These are phyloP conservation scores for Xylaria digitata DNA, from an alignment of 2,329 filamentous ascomycete genomes.

Conservation along the genomic window DNA sequence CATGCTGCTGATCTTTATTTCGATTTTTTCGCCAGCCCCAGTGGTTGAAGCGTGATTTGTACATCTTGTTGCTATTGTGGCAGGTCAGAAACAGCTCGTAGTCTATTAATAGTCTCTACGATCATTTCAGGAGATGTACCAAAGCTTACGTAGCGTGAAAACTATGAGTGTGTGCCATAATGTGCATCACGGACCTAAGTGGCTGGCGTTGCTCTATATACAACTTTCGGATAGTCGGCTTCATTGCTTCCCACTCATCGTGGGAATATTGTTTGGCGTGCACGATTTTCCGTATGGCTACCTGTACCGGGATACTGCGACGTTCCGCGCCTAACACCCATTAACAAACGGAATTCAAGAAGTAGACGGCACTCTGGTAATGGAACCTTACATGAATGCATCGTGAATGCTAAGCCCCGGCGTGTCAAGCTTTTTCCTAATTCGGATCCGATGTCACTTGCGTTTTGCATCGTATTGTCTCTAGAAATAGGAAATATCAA, in stretches of 20 bases:
- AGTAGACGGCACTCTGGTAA: no score
- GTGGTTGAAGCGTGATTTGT: constrained; percentile 23
- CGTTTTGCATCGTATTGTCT: no score
- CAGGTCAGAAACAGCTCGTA: background rate
- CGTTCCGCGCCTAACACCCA: background rate
- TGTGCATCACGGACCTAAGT: constrained; percentile 15
- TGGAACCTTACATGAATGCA: no score
- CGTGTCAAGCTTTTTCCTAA: no score
- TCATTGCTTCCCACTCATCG: constrained; percentile 23
- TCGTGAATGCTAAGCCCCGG: no score
- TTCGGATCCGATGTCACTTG: no score
- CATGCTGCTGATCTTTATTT: background rate
- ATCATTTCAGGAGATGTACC: background rate
- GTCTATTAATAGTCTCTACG: background rate
- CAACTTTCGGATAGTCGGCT: constrained; percentile 14
- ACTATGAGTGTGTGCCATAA: constrained; percentile 11
- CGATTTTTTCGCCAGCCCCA: constrained; percentile 33
- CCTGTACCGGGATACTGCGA: background rate
- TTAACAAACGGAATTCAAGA: no score
- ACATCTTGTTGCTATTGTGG: constrained; percentile 22
- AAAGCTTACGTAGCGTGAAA: constrained; percentile 24
- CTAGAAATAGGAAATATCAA: no score
- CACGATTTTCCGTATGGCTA: background rate
- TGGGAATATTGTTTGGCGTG: constrained; percentile 8
- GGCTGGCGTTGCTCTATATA: constrained; percentile 9